phyloP scores from a whole-genome alignment of 208 protist species.

The Crithidia expoeki region DNA sequence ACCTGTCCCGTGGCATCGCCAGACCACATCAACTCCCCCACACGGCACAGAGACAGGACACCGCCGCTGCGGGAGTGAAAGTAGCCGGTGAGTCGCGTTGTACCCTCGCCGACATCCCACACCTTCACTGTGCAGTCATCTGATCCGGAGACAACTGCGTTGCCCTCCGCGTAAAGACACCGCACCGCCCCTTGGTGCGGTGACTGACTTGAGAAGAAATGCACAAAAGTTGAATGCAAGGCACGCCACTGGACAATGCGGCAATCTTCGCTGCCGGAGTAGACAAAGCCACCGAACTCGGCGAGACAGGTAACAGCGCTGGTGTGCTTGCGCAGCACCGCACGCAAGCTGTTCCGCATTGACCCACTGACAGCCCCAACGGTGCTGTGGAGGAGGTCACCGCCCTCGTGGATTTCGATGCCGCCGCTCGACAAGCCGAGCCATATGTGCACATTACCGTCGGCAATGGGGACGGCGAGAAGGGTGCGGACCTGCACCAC shows the following conservation, averaged over 20 bases:
- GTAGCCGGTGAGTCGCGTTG: slow-evolving; percentile 69
- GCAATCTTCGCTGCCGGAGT: slow-evolving; percentile 71
- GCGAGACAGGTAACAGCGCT: slow-evolving; percentile 72
- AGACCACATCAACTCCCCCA: slow-evolving; percentile 82
- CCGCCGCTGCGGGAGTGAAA: slow-evolving; percentile 70
- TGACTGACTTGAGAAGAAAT: slow-evolving; percentile 38
- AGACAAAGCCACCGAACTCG: slow-evolving; percentile 82
- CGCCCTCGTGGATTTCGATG: slow-evolving; percentile 73
- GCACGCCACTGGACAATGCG: slow-evolving; percentile 79
- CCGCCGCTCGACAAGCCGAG: slow-evolving; percentile 76
- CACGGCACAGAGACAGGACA: slow-evolving; percentile 72
- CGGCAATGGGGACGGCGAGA: slow-evolving; percentile 34
- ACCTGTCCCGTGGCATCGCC: slow-evolving; percentile 74
- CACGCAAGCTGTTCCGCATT: slow-evolving; percentile 24
- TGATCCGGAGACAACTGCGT: slow-evolving; percentile 73
- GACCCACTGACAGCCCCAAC: slow-evolving; percentile 5
- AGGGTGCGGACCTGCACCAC: slow-evolving; percentile 33
- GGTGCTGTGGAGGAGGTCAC: slow-evolving; percentile 24
- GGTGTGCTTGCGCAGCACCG: slow-evolving; percentile 48
- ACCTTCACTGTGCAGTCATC: slow-evolving; percentile 85
- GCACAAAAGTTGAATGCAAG: slow-evolving; percentile 38
- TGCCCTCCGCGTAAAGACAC: slow-evolving; percentile 85
- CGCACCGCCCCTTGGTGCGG: slow-evolving; percentile 56
- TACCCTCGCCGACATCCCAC: slow-evolving; percentile 78
- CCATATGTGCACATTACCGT: slow-evolving; percentile 62